These are phyloP conservation scores for Eutrema yunnanense DNA, from an alignment of 345 rosid genomes.

Conservation along the genomic window DNA sequence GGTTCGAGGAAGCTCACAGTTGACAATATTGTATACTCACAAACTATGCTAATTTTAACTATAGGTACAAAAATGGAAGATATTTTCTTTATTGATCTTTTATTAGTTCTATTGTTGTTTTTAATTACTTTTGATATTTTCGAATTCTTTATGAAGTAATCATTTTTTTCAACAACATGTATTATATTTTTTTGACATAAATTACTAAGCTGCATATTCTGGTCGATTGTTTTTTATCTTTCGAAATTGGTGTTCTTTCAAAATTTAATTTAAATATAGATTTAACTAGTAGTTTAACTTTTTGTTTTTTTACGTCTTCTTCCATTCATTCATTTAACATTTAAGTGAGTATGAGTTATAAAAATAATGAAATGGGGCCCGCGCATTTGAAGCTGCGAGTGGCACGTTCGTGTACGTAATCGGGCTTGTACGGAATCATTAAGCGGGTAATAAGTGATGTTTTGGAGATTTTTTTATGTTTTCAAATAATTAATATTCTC, in stretches of 20 bases:
- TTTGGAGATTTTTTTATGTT: too few relatives aligned
- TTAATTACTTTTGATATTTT: not conserved
- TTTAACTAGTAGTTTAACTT: not conserved
- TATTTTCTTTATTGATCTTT: not conserved
- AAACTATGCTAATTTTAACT: not conserved
- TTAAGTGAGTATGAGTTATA: not conserved
- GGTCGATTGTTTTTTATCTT: too few relatives aligned
- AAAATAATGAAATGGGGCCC: not conserved
- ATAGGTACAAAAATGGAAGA: not conserved
- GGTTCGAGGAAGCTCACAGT: not conserved
- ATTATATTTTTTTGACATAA: too few relatives aligned
- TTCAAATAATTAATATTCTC: too few relatives aligned
- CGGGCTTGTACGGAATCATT: conserved; percentile 20
- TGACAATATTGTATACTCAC: not conserved
- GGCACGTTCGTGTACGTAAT: conserved; percentile 17
- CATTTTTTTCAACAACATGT: too few relatives aligned
- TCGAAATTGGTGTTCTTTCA: not conserved
- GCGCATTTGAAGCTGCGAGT: not conserved
- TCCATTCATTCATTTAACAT: not conserved
- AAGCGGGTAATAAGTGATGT: too few relatives aligned
- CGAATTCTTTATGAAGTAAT: too few relatives aligned
- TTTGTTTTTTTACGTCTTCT: not conserved
- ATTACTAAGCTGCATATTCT: too few relatives aligned
- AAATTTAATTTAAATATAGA: not conserved
- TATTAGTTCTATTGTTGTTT: not conserved